Evolutionary conservation across 306 rosid species (phyloP).

Genomic region (Vachellia collinsii): DNA sequence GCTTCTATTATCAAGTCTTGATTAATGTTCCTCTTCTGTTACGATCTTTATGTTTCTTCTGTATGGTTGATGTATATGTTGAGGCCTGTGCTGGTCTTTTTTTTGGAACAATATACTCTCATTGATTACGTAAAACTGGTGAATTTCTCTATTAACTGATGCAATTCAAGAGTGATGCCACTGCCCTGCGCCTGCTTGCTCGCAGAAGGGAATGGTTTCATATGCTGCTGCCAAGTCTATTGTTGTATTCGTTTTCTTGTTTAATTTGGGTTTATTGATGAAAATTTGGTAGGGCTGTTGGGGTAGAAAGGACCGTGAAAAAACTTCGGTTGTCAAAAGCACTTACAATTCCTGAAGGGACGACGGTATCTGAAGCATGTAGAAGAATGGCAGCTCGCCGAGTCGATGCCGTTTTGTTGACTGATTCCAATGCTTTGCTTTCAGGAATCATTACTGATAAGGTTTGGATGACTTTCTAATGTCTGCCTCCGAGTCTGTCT

Average conservation of each 20-base stretch:
- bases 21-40: neutral
- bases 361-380: slow-evolving; percentile 88
- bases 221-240: neutral
- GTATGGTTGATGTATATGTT: neutral
- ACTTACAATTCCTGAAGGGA: slow-evolving; percentile 86
- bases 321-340: slow-evolving; percentile 91
- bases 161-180: neutral
- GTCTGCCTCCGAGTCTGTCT: neutral
- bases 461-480: slow-evolving; percentile 41
- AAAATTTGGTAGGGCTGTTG: slow-evolving; percentile 47
- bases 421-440: slow-evolving; percentile 88
- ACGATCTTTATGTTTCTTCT: neutral
- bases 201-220: neutral
- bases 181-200: neutral
- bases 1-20: neutral
- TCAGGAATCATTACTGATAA: slow-evolving; percentile 91
- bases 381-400: slow-evolving; percentile 97
- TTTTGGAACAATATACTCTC: neutral
- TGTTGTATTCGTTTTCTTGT: neutral
- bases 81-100: neutral
- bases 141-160: neutral
- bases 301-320: slow-evolving; percentile 91
- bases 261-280: neutral
- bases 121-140: neutral
- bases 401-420: slow-evolving; percentile 78